Conservation (phyloP, 345 rosid genomes). For the Microthlaspi erraticum region DNA sequence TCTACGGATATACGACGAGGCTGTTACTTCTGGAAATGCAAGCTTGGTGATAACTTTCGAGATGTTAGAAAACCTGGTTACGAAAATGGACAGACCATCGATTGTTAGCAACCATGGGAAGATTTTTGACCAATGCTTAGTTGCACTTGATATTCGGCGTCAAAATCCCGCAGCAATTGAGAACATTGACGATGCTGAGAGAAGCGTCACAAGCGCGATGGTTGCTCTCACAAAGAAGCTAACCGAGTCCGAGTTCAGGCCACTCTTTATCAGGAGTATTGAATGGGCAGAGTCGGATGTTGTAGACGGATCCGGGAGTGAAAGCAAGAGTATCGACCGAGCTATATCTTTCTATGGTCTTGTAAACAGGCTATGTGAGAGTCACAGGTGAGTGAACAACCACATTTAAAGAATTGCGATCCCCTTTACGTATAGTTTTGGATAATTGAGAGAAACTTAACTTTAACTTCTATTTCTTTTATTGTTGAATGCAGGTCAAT, state of each 20-base stretch:
- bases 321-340: constrained; percentile 57
- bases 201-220: constrained; percentile 65
- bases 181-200: constrained; percentile 68
- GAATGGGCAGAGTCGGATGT: constrained; percentile 82
- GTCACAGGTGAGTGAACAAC: constrained; percentile 65
- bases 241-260: constrained; percentile 92
- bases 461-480: constrained; percentile 26
- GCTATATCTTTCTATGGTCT: constrained; percentile 78
- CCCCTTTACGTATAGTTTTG: constrained; percentile 2
- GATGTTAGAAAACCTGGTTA: constrained; percentile 66
- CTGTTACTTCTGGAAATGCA: constrained; percentile 75
- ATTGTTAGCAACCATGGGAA: constrained; percentile 62
- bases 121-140: constrained; percentile 83
- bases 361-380: constrained; percentile 79
- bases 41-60: constrained; percentile 74
- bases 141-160: constrained; percentile 82
- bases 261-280: constrained; percentile 76
- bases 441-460: constrained; percentile 8
- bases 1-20: constrained; percentile 63
- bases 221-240: constrained; percentile 84
- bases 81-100: constrained; percentile 77
- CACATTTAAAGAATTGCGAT: not conserved
- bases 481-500: constrained; percentile 67
- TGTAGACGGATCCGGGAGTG: constrained; percentile 52
- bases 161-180: constrained; percentile 61